A percentile compares a stretch with the other conserved stretches of the same genome.
Conservation (phyloP, 306 rosid species). For the Echinosophora koreensis region DNA sequence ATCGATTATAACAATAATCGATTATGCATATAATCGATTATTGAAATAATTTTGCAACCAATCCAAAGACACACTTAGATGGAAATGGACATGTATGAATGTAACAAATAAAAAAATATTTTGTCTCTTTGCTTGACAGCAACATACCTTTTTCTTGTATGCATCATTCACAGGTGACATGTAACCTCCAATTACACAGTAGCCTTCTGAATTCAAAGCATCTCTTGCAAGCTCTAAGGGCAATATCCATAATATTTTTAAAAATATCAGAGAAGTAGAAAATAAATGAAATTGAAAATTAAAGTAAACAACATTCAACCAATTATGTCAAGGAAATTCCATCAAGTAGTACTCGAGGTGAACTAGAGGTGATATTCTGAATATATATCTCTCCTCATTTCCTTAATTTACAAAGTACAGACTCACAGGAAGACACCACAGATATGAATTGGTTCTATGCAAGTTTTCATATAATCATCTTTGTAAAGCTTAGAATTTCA, state of each 20-base stretch:
- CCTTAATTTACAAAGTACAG: slow-evolving; percentile 10
- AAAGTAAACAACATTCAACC: neutral
- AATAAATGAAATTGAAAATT: slow-evolving; percentile 23
- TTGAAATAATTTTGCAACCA: no score
- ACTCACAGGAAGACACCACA: slow-evolving; percentile 11
- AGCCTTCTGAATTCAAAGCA: slow-evolving; percentile 72
- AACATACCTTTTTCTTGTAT: slow-evolving; percentile 81
- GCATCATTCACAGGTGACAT: slow-evolving; percentile 97
- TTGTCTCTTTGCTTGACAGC: slow-evolving; percentile 23
- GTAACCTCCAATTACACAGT: slow-evolving; percentile 85
- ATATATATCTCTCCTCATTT: neutral
- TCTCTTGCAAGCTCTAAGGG: slow-evolving; percentile 89
- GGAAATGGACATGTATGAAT: neutral
- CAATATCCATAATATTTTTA: neutral
- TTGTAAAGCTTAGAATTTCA: neutral
- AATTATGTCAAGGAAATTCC: slow-evolving; percentile 23
- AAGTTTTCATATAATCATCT: slow-evolving; percentile 14
- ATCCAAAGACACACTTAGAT: no score
- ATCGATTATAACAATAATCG: no score
- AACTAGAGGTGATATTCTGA: neutral
- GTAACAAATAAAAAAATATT: slow-evolving; percentile 14
- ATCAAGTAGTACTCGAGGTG: neutral
- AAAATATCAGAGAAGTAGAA: slow-evolving; percentile 3
- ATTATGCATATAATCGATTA: no score
- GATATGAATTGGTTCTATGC: slow-evolving; percentile 20